Conservation (phyloP, 306 rosid genomes). For the Lathyrus aphaca region DNA sequence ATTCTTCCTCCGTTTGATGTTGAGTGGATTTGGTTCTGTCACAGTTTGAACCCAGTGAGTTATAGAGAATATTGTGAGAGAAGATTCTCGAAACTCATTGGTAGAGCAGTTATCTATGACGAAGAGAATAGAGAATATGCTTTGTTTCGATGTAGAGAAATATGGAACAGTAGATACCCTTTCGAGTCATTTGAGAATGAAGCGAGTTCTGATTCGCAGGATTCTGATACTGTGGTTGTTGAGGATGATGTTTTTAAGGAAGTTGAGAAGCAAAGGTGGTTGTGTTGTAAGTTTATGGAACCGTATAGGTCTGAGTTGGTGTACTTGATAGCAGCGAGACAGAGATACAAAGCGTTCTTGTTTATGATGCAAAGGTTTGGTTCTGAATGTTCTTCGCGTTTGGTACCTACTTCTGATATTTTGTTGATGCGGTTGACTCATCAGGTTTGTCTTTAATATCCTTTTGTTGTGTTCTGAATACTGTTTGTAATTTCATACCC, state of each 20-base stretch:
- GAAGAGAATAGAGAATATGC: conserved; percentile 94
- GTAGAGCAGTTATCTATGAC: conserved; percentile 66
- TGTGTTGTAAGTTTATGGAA: conserved; percentile 58
- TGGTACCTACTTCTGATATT: conserved; percentile 83
- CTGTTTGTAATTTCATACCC: too few relatives aligned
- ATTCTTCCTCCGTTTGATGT: conserved; percentile 82
- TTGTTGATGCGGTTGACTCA: conserved; percentile 83
- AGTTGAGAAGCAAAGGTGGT: conserved; percentile 52
- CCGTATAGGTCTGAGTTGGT: conserved; percentile 71
- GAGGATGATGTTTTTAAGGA: conserved; percentile 48
- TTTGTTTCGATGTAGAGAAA: conserved; percentile 62
- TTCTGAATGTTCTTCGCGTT: conserved; percentile 52
- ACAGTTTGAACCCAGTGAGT: conserved; percentile 66
- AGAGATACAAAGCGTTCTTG: conserved; percentile 79
- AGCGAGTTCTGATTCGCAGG: conserved; percentile 42
- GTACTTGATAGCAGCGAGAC: conserved; percentile 74
- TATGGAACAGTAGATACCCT: conserved; percentile 70
- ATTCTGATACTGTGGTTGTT: conserved; percentile 13
- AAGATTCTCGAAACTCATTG: conserved; percentile 67
- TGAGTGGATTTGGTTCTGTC: conserved; percentile 98
- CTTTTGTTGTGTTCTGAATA: too few relatives aligned
- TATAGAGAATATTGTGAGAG: conserved; percentile 71
- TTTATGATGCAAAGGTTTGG: conserved; percentile 51
- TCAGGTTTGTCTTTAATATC: conserved; percentile 38
- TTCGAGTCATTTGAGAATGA: conserved; percentile 78